Evolutionary conservation across 495 filamentous ascomycete genomes (phyloP), one percentile per base, ranked within the genome.

Genomic region (Jackrogersella minutella): DNA sequence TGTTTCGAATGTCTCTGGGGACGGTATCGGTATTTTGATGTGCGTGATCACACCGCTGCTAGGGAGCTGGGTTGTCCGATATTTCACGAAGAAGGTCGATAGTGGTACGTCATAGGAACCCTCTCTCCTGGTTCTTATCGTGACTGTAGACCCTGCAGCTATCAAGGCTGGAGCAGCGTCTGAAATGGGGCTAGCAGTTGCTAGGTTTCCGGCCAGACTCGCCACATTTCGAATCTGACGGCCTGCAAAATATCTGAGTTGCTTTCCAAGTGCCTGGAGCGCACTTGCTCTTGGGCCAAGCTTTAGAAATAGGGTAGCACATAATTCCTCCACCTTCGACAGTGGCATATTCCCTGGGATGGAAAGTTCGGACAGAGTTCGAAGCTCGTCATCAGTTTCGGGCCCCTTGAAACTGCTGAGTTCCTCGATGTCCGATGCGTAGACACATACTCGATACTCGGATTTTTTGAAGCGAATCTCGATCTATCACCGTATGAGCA

Each of bases 391-490:
- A 67, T 88, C 78, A 26, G 88, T 85, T 19, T 91, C 85, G n/a
- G 87, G 79, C 59, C 92, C 86, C 3, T 78, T 80, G 70, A 87
- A 93, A 54, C 87, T 49, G 19, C 85, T 79, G 19, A 96, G 78
- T 72, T 95, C 92, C 2, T 86, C 79, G 58, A 96, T 93, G 71
- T 96, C 92, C 24, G 91, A 90, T 24, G 93, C 84, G 70, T 88
- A 95, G 2, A 96, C 88, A 0, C 90, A 94, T 7, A 85, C 85
- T 13, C 81, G 81, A 73, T 93, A 95, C 58, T 89, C 84, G 86
- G 91, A 89, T 1, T 83, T 89, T 77, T 95, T 94, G 80, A 96
- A 96, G 62, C 93, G 93, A 71, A 92, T 86, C 74, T 96, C 92
- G 56, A 96, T 95, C 67, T 70, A 24, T 3, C 31, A 3, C 8